phyloP scores from a whole-genome alignment of 106 monocot species.

The Dendrobium officinale region DNA sequence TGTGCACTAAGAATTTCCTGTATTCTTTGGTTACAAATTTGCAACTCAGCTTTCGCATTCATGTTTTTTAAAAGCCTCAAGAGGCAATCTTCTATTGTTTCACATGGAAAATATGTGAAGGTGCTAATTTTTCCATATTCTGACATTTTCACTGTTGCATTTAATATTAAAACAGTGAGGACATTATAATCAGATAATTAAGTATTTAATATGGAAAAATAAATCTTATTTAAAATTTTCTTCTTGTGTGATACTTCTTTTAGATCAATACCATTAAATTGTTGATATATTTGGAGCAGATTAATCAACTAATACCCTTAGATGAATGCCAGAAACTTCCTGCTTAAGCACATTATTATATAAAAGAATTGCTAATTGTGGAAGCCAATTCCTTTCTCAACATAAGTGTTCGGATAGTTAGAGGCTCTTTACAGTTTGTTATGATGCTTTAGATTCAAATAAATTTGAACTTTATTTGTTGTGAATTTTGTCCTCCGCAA shows the following conservation, averaged over 20 bases:
- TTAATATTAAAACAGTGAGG: background rate
- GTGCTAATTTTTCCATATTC: background rate
- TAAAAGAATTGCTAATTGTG: too few relatives aligned
- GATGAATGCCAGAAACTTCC: constrained; percentile 8
- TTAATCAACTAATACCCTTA: background rate
- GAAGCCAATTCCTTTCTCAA: too few relatives aligned
- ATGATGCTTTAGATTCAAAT: too few relatives aligned
- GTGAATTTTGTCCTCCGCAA: too few relatives aligned
- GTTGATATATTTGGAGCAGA: background rate
- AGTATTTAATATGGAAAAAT: background rate
- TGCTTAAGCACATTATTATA: too few relatives aligned
- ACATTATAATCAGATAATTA: background rate
- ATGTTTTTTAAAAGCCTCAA: too few relatives aligned
- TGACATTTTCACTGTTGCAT: background rate
- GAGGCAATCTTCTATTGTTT: background rate
- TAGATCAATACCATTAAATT: background rate
- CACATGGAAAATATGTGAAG: background rate
- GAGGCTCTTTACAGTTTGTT: too few relatives aligned
- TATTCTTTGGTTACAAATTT: background rate
- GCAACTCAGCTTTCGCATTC: too few relatives aligned
- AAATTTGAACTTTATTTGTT: too few relatives aligned
- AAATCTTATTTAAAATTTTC: background rate
- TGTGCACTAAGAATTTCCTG: background rate
- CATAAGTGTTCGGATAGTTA: too few relatives aligned
- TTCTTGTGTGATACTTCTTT: background rate